phyloP scores from a whole-genome alignment of 495 filamentous ascomycete genomes.

The Talaromyces proteolyticus region DNA sequence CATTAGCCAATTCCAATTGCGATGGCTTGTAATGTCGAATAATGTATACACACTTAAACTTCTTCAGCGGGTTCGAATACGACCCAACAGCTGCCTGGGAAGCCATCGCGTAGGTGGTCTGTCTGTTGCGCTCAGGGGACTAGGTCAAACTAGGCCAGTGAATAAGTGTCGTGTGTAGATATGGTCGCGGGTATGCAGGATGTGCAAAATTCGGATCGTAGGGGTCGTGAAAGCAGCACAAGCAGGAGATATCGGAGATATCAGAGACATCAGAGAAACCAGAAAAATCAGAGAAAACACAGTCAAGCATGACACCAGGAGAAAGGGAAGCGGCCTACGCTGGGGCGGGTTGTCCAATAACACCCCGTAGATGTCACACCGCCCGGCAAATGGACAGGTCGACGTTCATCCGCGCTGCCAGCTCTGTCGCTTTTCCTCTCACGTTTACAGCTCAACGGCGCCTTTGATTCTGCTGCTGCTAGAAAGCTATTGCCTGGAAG shows the following conservation, averaged over 20 bases:
- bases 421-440: neutral
- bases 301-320: neutral
- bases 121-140: slow-evolving; percentile 7
- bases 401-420: neutral
- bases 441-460: neutral
- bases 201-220: slow-evolving; percentile 4
- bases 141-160: slow-evolving; percentile 11
- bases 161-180: neutral
- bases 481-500: neutral
- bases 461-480: no score
- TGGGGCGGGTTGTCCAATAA: neutral
- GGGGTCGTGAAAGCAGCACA: slow-evolving; percentile 1
- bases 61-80: slow-evolving; percentile 99
- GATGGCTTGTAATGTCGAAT: slow-evolving; percentile 1
- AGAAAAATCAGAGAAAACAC: no score
- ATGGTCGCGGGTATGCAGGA: no score
- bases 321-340: neutral
- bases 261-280: no score
- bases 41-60: slow-evolving; percentile 77
- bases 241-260: no score
- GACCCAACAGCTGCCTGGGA: slow-evolving; percentile 63
- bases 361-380: neutral
- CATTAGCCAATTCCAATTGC: slow-evolving; percentile 7
- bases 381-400: slow-evolving; percentile 6
- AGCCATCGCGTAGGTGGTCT: slow-evolving; percentile 35